phyloP scores from a whole-genome alignment of 352 stramenopile genomes.

The Phytophthora pistaciae region DNA sequence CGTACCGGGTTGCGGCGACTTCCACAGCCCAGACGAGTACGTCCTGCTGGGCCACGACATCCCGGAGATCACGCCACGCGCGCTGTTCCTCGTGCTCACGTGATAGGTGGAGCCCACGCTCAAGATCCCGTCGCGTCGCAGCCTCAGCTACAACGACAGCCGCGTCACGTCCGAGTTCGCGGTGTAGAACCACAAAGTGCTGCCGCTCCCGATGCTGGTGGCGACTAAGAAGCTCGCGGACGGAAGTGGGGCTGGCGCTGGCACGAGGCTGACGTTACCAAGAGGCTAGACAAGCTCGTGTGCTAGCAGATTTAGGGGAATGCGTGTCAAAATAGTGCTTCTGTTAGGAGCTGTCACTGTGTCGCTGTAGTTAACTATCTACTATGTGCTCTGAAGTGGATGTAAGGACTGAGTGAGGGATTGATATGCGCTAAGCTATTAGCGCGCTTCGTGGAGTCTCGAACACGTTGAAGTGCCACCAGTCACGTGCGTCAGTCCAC shows the following conservation, averaged over 20 bases:
- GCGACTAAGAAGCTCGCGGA: slow-evolving; percentile 6
- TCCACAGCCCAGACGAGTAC: slow-evolving; percentile 69
- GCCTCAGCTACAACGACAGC: slow-evolving; percentile 53
- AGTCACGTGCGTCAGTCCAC: too few species aligned
- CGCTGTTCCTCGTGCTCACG: slow-evolving; percentile 86
- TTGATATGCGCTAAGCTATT: too few species aligned
- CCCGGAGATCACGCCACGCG: slow-evolving; percentile 74
- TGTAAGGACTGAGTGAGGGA: too few species aligned
- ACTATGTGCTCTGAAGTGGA: too few species aligned
- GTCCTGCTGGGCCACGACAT: slow-evolving; percentile 78
- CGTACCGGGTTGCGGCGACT: slow-evolving; percentile 73
- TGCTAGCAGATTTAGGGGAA: too few species aligned
- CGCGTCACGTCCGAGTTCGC: slow-evolving; percentile 51
- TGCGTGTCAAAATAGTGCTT: too few species aligned
- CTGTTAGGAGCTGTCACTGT: too few species aligned
- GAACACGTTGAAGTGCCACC: too few species aligned
- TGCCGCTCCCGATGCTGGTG: slow-evolving; percentile 26
- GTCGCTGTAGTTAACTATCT: too few species aligned
- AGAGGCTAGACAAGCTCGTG: too few species aligned
- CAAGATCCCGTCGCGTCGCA: slow-evolving; percentile 62
- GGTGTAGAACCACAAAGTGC: slow-evolving; percentile 49
- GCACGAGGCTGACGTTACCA: too few species aligned
- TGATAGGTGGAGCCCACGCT: slow-evolving; percentile 84
- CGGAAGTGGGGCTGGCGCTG: background rate
- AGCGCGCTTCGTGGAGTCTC: too few species aligned